Base-by-base conservation (phyloP, 108 stramenopile genomes). In the Schizochytrium sp. region DNA sequence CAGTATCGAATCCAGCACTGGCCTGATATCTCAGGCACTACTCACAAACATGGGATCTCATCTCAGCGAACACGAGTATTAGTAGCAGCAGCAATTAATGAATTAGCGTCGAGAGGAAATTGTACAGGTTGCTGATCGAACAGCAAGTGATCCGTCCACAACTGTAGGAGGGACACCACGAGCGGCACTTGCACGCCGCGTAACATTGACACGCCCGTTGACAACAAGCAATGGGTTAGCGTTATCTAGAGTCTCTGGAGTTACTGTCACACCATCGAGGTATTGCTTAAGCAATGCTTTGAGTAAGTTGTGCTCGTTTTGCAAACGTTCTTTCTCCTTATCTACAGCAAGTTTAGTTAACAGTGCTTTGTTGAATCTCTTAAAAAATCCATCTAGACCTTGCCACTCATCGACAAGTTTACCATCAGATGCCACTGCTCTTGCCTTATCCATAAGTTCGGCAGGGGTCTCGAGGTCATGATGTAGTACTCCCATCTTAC, bases 151-250 rank as follows among this genome's bases (percentile, higher is more conserved):
- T 56, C 76, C 28, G 76, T 83, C 76, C 50, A 83, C 53, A 28
- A 83, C 40, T 10, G 76, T 83, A 8, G 76, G 76, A n/a, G 47
- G 76, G 45, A 10, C 76, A 0, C 2, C 47, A 38, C 28, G 47
- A n/a, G 13, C 50, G 1, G 47, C 47, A 13, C 38, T 7, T 3
- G 76, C 76, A 38, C 15, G 45, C 40, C 53, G 47, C 45, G 76
- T 50, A 28, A 83, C 5, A 55, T 83, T 83, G 28, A 83, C 76
- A 5, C 76, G 76, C 40, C 94, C 94, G 72, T 95, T 95, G 10
- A 94, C 92, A 8, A 95, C 94, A 13, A 95, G 88, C 92, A 95
- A 90, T 3, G 95, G 95, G 72, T 95, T 95, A 28, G 91, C 53
- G 8, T 61, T 87, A 4, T 88, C 46, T 41, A 95, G 59, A 45